These are phyloP conservation scores for Kodamaea sp. DNA, from an alignment of 1,139 yeast genomes.

Conservation along the genomic window DNA sequence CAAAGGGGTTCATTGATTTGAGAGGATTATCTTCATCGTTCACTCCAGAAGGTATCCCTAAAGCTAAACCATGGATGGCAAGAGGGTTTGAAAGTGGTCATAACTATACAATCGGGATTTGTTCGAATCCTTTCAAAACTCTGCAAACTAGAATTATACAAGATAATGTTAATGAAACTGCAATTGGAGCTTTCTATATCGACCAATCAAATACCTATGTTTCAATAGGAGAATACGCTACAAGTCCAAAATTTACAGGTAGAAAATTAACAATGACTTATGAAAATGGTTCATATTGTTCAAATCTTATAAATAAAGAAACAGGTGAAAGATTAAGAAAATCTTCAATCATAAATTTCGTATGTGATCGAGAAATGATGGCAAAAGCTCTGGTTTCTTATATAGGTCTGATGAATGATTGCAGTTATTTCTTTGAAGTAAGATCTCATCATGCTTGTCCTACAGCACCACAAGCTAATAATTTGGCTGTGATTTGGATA, in stretches of 20 bases:
- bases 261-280: constrained; percentile 69
- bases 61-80: constrained; percentile 58
- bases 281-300: constrained; percentile 68
- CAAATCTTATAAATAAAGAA: constrained; percentile 24
- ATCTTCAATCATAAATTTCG: constrained; percentile 67
- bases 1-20: constrained; percentile 54
- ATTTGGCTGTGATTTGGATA: constrained; percentile 58
- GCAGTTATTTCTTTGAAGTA: constrained; percentile 82
- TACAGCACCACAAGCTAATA: constrained; percentile 58
- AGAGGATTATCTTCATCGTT: constrained; percentile 43
- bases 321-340: constrained; percentile 47
- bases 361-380: constrained; percentile 74
- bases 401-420: constrained; percentile 69
- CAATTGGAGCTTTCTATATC: constrained; percentile 66
- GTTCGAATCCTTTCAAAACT: constrained; percentile 59
- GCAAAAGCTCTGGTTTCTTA: constrained; percentile 65
- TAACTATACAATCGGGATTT: constrained; percentile 78
- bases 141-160: constrained; percentile 32
- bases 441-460: constrained; percentile 88
- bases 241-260: constrained; percentile 66
- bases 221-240: constrained; percentile 64
- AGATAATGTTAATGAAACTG: constrained; percentile 41
- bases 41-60: constrained; percentile 34
- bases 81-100: constrained; percentile 67
- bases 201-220: constrained; percentile 48